Evolutionary conservation across 1,284 basidiomycete genomes (phyloP), one percentile per base, ranked within the genome.

Genomic region (Ceratobasidium sp.): DNA sequence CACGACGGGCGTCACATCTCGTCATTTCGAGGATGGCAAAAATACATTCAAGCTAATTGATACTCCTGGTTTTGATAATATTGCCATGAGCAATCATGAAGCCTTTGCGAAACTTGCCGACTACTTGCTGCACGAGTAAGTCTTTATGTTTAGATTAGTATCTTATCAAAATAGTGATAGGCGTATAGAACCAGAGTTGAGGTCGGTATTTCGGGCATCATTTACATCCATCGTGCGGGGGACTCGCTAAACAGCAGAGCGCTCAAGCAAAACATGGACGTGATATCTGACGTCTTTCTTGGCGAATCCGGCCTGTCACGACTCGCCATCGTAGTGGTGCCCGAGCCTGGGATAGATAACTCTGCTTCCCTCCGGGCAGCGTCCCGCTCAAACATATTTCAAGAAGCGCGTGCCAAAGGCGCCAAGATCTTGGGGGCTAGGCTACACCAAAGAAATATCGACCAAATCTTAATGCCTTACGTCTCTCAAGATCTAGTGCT

Each of bases 61-160:
- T 40, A 74, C 70, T 7, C 57, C 59, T 23, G 70, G 70, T 20
- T 74, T 74, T 26, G 70, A 74, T 40, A 62, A 74, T 23, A 7
- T 44, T 9, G 28, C 4, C 6, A 46, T 74, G 70, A 64, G 59
- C 44, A 28, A 74, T 33, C 10, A 50, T 26, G 57, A 62, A 2
- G 59, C 46, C 17, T 74, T 48, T n/a, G 46, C 59, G 13, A 62
- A n/a, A 20, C 42, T 74, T 40, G 44, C 57, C 12, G n/a, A 64
- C 44, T 64, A 74, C 17, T 48, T 74, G 17, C 12, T 61, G 20
- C 15, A 64, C 10, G 20, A 44, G 70, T 74, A 23, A 61, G 70
- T n/a, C n/a, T n/a, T n/a, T n/a, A 67, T 46, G 42, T 15, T 66
- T n/a, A 5, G 15, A 48, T n/a, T n/a, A 46, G 28, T 13, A 46